Conservation (phyloP, 2,329 filamentous ascomycete genomes). For the Penicillium sp. region DNA sequence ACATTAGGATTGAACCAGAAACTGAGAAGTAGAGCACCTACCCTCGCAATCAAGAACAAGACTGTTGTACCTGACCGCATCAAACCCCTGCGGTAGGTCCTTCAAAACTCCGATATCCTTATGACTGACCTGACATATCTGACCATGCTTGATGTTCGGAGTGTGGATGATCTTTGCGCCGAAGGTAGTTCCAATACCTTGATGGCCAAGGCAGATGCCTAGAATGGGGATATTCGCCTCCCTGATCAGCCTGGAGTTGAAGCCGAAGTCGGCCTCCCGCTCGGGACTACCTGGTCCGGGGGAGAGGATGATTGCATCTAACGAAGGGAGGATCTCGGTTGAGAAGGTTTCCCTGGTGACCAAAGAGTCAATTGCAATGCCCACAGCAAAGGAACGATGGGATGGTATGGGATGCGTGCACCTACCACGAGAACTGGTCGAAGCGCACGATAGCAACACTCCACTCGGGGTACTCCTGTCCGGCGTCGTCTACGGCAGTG, state of each 20-base stretch:
- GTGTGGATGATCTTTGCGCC: slow-evolving; percentile 6
- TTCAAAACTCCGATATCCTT: background rate
- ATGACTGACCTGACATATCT: background rate
- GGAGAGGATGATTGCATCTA: slow-evolving; percentile 7
- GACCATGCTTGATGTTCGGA: slow-evolving; percentile 1
- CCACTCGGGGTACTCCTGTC: slow-evolving; percentile 3
- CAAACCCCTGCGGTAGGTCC: slow-evolving; percentile 2
- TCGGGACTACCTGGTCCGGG: slow-evolving; percentile 1
- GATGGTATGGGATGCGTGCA: too few relatives aligned
- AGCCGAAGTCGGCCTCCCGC: background rate
- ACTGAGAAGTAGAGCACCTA: background rate
- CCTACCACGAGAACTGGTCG: slow-evolving; percentile 6
- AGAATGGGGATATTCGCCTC: slow-evolving; percentile 8
- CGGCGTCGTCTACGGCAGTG: background rate
- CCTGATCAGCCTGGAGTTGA: background rate
- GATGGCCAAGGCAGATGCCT: slow-evolving; percentile 1
- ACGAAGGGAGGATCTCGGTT: background rate
- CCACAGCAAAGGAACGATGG: background rate
- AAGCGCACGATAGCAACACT: slow-evolving; percentile 9
- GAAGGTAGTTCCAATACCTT: background rate
- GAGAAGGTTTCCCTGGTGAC: background rate
- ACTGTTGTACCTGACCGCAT: slow-evolving; percentile 5
- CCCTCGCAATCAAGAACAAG: slow-evolving; percentile 1
- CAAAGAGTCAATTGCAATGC: background rate
- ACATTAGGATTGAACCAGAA: background rate